Percentiles rank a stretch among this genome's conserved stretches.
Evolutionary conservation across 2,329 filamentous ascomycete genomes (phyloP).

Genomic region (Clonostachys rosea): DNA sequence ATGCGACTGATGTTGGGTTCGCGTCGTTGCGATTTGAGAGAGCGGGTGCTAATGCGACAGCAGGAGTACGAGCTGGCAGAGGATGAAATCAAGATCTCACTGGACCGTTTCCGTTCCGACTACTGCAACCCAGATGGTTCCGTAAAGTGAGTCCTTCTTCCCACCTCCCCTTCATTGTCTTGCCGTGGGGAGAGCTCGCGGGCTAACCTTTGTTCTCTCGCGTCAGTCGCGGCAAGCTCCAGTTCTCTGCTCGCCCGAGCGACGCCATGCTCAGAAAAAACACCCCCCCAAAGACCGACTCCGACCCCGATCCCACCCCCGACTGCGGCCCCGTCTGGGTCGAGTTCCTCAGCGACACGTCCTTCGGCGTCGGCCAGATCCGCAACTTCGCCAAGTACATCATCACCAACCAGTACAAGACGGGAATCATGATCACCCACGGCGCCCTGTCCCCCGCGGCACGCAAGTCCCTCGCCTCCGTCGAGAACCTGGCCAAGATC

Average conservation of each 20-base stretch:
- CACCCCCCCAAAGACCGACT: slow-evolving; percentile 64
- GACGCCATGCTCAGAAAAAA: slow-evolving; percentile 81
- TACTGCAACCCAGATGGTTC: slow-evolving; percentile 71
- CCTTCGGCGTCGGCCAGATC: slow-evolving; percentile 87
- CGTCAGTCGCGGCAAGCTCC: slow-evolving; percentile 73
- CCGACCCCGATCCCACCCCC: slow-evolving; percentile 64
- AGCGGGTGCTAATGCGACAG: not conserved
- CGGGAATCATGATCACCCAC: slow-evolving; percentile 84
- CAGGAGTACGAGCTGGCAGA: slow-evolving; percentile 92
- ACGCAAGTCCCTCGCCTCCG: slow-evolving; percentile 77
- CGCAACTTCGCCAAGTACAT: slow-evolving; percentile 84
- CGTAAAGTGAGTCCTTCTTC: slow-evolving; percentile 59
- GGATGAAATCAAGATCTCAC: slow-evolving; percentile 80
- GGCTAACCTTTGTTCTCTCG: not conserved
- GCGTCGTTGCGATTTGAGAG: not conserved
- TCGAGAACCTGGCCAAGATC: slow-evolving; percentile 72
- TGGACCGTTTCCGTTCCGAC: slow-evolving; percentile 72
- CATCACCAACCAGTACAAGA: slow-evolving; percentile 75
- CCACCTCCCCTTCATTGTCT: slow-evolving; percentile 1
- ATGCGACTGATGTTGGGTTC: not conserved
- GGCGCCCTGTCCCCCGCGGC: slow-evolving; percentile 81
- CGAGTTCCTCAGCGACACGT: slow-evolving; percentile 79
- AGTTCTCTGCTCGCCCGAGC: slow-evolving; percentile 82
- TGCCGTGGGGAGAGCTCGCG: not conserved
- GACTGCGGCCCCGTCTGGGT: slow-evolving; percentile 88